These are phyloP conservation scores for Sphaerostilbella broomeana DNA, from an alignment of 2,329 filamentous ascomycete genomes.

Conservation along the genomic window DNA sequence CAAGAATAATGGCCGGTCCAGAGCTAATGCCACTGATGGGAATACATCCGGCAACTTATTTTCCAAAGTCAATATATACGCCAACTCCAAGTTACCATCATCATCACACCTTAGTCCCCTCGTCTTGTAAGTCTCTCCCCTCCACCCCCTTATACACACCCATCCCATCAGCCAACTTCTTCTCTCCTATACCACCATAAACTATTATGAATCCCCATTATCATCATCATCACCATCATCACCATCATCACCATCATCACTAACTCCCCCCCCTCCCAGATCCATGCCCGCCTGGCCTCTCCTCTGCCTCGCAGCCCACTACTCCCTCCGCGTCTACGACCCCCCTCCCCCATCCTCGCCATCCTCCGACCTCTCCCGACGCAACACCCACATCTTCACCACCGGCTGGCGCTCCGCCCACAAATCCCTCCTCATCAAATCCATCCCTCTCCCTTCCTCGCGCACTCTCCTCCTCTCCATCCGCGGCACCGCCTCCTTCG, in stretches of 20 bases:
- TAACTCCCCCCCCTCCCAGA: slow-evolving; percentile 38
- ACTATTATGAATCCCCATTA: no score
- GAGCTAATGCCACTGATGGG: slow-evolving; percentile 24
- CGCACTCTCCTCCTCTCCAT: slow-evolving; percentile 79
- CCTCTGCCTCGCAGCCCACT: slow-evolving; percentile 70
- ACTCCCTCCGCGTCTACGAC: slow-evolving; percentile 68
- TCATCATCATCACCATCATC: not conserved
- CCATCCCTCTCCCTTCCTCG: slow-evolving; percentile 68
- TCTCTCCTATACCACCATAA: no score
- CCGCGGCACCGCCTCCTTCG: slow-evolving; percentile 70
- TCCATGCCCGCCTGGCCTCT: slow-evolving; percentile 72
- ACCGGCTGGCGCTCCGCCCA: slow-evolving; percentile 68
- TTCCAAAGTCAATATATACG: slow-evolving; percentile 70
- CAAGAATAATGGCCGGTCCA: slow-evolving; percentile 7
- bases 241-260: no score
- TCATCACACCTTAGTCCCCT: slow-evolving; percentile 60
- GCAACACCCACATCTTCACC: slow-evolving; percentile 62
- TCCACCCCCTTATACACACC: no score
- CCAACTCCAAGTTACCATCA: slow-evolving; percentile 68
- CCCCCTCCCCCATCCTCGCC: slow-evolving; percentile 62
- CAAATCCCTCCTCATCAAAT: slow-evolving; percentile 81
- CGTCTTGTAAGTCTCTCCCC: slow-evolving; percentile 52
- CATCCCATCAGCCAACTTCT: no score
- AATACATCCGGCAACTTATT: slow-evolving; percentile 51
- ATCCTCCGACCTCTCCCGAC: slow-evolving; percentile 47